Base-by-base conservation (phyloP, 306 rosid species). In the Prunus salicina region DNA sequence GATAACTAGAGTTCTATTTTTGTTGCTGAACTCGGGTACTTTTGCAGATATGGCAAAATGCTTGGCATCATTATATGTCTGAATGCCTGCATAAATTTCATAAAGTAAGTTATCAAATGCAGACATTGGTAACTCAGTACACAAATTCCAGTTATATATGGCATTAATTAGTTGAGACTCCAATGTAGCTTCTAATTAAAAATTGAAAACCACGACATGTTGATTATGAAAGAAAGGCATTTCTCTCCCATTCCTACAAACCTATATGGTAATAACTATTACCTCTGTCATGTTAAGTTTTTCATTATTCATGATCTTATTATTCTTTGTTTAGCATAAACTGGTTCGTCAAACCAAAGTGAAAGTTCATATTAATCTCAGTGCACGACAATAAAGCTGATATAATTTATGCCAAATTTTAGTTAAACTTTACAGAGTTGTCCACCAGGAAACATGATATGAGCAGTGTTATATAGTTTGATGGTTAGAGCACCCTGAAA, bases 31-130 rank as follows among this genome's bases (percentile, higher is more conserved):
- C 85, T 92, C 97, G 0, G 91, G 86, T 63, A 87, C 70, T 87
- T 90, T 92, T 25, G 97, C 92, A 67, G 97, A 90, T 84, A 92
- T 84, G n/a, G 92, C 88, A 64, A 68, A 92, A 83, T 92, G 97
- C 84, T 86, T 92, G 71, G 97, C 97, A 43, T 92, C 96, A 76
- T 87, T 87, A 78, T 87, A 87, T 20, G 97, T 90, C 82, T 92
- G 97, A 18, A 92, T 74, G 77, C 97, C 97, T 92, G 86, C 78
- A 90, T 38, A 79, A 75, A 32, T 57, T 47, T 38, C 32, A n/a
- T 8, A 71, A 10, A 12, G 75, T 50, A 71, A 18, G 16, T 12
- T 27, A 72, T n/a, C 22, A 79, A 67, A 72, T 60, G 6, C 30
- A 22, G 30, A n/a, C 20, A 58, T 22, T 4, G 3, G n/a, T 16